phyloP scores from a whole-genome alignment of 2,329 filamentous ascomycete species.

The Venturia asperata region DNA sequence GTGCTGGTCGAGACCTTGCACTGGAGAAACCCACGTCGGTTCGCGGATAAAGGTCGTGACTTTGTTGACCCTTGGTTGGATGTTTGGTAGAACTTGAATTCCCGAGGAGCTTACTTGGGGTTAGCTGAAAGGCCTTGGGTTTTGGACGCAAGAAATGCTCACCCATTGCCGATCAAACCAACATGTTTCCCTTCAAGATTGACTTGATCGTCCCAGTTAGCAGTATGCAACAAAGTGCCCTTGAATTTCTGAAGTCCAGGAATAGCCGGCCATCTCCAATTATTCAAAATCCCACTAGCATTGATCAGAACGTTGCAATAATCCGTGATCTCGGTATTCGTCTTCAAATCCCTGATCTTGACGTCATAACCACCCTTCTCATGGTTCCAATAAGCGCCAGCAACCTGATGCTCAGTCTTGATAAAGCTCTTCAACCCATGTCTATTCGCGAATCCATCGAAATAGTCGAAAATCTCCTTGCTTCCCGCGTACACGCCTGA shows the following conservation, averaged over 20 bases:
- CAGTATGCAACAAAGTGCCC: conserved; percentile 49
- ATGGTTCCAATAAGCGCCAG: conserved; percentile 34
- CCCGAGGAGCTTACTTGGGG: conserved; percentile 42
- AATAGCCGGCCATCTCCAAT: conserved; percentile 47
- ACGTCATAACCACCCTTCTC: conserved; percentile 32
- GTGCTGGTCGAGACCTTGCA: conserved; percentile 38
- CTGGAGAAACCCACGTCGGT: conserved; percentile 45
- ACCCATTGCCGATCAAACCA: conserved; percentile 48
- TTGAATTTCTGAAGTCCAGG: conserved; percentile 46
- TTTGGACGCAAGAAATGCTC: conserved; percentile 24
- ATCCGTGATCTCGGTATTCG: conserved; percentile 31
- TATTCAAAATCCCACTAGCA: conserved; percentile 45
- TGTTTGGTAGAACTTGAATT: conserved; percentile 46
- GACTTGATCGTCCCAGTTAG: conserved; percentile 47
- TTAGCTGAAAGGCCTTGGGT: conserved; percentile 23
- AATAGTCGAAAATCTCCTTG: conserved; percentile 39
- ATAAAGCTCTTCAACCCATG: conserved; percentile 34
- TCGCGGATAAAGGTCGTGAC: conserved; percentile 46
- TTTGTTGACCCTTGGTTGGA: conserved; percentile 39
- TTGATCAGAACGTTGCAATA: conserved; percentile 44
- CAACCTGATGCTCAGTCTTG: conserved; percentile 30
- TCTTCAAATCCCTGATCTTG: conserved; percentile 29
- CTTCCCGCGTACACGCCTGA: conserved; percentile 38
- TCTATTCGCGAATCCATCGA: conserved; percentile 36
- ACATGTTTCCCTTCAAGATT: conserved; percentile 44